A percentile compares a stretch with the other conserved stretches of the same genome.
Conservation (phyloP, 805 yeast species). For the Metschnikowia koreensis region DNA sequence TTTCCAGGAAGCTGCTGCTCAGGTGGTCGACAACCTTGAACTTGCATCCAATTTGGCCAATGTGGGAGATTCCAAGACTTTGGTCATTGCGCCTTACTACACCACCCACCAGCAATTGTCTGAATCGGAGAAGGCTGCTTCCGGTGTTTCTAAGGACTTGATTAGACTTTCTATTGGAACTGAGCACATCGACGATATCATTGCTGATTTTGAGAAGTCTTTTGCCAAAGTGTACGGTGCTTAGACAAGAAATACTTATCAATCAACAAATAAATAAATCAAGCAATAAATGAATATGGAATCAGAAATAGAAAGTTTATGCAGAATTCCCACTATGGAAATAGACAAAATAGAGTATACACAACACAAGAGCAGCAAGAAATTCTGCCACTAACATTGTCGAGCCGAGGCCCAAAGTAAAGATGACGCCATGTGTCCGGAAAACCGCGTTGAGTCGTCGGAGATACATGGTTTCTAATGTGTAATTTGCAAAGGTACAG, state of each 20-base stretch:
- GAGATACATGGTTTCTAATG: constrained; percentile 10
- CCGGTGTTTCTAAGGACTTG: constrained; percentile 88
- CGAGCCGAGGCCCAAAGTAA: constrained; percentile 12
- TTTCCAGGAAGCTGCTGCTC: constrained; percentile 75
- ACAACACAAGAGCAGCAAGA: constrained; percentile 9
- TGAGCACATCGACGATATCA: constrained; percentile 23
- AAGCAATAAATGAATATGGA: not conserved
- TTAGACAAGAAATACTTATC: not conserved
- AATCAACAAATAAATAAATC: not conserved
- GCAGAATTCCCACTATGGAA: not conserved
- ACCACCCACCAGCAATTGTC: constrained; percentile 92
- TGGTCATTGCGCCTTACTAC: constrained; percentile 93
- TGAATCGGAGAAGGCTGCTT: constrained; percentile 72
- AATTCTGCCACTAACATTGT: constrained; percentile 11
- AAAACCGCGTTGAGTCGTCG: constrained; percentile 9
- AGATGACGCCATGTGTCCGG: constrained; percentile 11
- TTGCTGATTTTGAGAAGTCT: constrained; percentile 57
- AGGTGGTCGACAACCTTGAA: constrained; percentile 78
- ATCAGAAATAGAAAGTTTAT: not conserved
- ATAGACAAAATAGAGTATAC: constrained; percentile 3
- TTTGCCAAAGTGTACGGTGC: constrained; percentile 57
- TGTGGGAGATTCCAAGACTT: constrained; percentile 94
- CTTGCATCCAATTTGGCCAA: constrained; percentile 92
- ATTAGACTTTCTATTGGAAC: constrained; percentile 53
- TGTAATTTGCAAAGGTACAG: constrained; percentile 10